Base-by-base conservation (phyloP, 805 yeast species). In the Lachancea dasiensis region DNA sequence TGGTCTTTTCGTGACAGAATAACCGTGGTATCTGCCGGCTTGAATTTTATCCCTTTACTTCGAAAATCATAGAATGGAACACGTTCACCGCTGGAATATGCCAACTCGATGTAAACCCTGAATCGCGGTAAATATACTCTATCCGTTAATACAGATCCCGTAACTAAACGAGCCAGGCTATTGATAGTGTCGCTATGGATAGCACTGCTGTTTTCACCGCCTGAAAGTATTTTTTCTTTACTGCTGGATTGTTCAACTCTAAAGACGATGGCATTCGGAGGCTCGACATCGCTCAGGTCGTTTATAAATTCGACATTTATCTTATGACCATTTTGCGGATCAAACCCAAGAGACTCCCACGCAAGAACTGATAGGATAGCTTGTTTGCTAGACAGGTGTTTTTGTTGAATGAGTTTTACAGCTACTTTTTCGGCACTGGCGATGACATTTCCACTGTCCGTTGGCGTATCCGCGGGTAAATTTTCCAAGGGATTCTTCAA, bases 331-430 rank as follows among this genome's bases (percentile, higher is more conserved):
- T 60, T 60, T 21, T 46, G 41, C 1, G 71, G 64, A 8, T 56
- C 46, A 5, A 69, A 39, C 73, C 81, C 77, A 5, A 74, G 38
- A 2, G 49, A 36, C 14, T 46, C 43, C 43, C 72, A 73, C 36
- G 69, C 52, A 19, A 62, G 64, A 41, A 73, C 72, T 0, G 87
- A 73, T 27, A 79, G 48, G 2, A 75, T 68, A 1, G 67, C 51
- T 16, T 51, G 44, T 4, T 47, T 39, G 8, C 44, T 33, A 0
- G 49, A 50, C 3, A 51, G 16, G 3, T 39, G 22, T 1, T 31
- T 27, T 14, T 46, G 26, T 0, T 43, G 47, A 34, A 43, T 9
- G 22, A 44, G 39, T 33, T 43, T 34, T 29, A 52, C 40, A 39
- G 38, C 40, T 23, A 55, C 25, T 31, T 46, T 27, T 46, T 50